Percentiles rank a stretch among this genome's conserved stretches.
These are phyloP conservation scores for Claviceps lovelessii DNA, from an alignment of 2,329 filamentous ascomycete species.

Conservation along the genomic window DNA sequence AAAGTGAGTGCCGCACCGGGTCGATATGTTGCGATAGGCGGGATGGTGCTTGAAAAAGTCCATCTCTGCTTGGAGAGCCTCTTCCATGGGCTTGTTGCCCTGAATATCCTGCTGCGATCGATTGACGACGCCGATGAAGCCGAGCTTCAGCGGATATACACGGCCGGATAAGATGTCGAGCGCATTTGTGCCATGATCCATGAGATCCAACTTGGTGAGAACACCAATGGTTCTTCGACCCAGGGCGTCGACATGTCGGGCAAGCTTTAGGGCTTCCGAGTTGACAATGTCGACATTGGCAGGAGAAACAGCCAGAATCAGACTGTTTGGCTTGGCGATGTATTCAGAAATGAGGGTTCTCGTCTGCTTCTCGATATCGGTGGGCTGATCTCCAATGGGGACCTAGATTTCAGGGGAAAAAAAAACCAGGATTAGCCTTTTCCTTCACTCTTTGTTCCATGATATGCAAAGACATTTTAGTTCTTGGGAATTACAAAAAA, in stretches of 20 bases:
- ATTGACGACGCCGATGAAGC: conserved; percentile 96
- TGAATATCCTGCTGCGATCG: conserved; percentile 97
- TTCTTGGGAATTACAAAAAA: conserved; percentile 1
- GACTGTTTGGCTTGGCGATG: conserved; percentile 97
- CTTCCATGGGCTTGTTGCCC: conserved; percentile 83
- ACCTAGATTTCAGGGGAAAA: conserved; percentile 36
- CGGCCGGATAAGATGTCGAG: conserved; percentile 94
- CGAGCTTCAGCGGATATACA: conserved; percentile 91
- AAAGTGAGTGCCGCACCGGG: conserved; percentile 83
- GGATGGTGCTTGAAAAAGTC: conserved; percentile 97
- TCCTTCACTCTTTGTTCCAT: neutral
- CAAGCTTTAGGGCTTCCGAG: conserved; percentile 91
- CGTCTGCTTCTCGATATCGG: conserved; percentile 97
- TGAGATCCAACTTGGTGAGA: conserved; percentile 89
- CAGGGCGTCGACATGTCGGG: conserved; percentile 89
- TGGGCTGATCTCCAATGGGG: conserved; percentile 91
- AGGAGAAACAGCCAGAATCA: conserved; percentile 88
- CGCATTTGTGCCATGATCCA: conserved; percentile 98
- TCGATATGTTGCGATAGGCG: conserved; percentile 91
- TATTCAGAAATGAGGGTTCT: conserved; percentile 93
- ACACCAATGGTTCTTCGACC: conserved; percentile 93
- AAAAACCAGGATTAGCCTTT: neutral
- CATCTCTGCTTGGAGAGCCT: conserved; percentile 75
- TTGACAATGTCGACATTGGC: conserved; percentile 98
- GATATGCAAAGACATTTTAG: conserved; percentile 4